These are phyloP conservation scores for Phialophora macrospora DNA, from an alignment of 2,329 filamentous ascomycete species.

Conservation along the genomic window DNA sequence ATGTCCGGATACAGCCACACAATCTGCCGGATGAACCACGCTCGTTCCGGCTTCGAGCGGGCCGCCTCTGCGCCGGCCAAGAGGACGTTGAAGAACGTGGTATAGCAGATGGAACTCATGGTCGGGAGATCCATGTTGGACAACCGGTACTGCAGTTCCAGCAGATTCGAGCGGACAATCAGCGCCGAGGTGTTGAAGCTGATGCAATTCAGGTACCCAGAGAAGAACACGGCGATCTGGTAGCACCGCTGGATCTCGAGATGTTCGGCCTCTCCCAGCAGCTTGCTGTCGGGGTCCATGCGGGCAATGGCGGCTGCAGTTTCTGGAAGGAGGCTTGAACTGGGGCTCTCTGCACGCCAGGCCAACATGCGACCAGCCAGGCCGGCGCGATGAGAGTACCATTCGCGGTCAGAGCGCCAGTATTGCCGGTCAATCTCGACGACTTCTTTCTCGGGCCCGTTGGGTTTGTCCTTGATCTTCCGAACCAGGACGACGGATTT, in stretches of 20 bases:
- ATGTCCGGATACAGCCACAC: conserved; percentile 23
- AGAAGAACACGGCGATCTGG: conserved; percentile 34
- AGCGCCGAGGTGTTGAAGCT: conserved; percentile 31
- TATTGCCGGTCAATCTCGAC: conserved; percentile 28
- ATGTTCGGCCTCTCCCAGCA: conserved; percentile 9
- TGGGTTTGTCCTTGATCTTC: conserved; percentile 5
- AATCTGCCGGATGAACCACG: conserved; percentile 28
- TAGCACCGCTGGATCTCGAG: conserved; percentile 30
- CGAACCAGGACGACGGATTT: conserved; percentile 18
- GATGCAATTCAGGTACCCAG: conserved; percentile 28
- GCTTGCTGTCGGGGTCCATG: conserved; percentile 22
- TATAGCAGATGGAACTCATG: conserved; percentile 11
- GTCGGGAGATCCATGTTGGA: conserved; percentile 23
- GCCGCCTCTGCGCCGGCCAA: conserved; percentile 23
- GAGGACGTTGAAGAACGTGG: conserved; percentile 31
- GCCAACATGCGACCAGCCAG: conserved; percentile 23
- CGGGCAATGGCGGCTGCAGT: conserved; percentile 24
- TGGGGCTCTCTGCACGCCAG: conserved; percentile 31
- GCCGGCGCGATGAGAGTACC: conserved; percentile 27
- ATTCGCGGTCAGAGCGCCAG: conserved; percentile 30
- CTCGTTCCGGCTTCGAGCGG: conserved; percentile 15
- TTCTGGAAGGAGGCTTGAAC: conserved; percentile 13
- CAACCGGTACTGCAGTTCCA: conserved; percentile 26
- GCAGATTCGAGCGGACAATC: conserved; percentile 25
- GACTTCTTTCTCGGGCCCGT: conserved; percentile 10